These are phyloP conservation scores for Colletotrichum ledebouriae DNA, from an alignment of 2,329 filamentous ascomycete species.

Conservation along the genomic window DNA sequence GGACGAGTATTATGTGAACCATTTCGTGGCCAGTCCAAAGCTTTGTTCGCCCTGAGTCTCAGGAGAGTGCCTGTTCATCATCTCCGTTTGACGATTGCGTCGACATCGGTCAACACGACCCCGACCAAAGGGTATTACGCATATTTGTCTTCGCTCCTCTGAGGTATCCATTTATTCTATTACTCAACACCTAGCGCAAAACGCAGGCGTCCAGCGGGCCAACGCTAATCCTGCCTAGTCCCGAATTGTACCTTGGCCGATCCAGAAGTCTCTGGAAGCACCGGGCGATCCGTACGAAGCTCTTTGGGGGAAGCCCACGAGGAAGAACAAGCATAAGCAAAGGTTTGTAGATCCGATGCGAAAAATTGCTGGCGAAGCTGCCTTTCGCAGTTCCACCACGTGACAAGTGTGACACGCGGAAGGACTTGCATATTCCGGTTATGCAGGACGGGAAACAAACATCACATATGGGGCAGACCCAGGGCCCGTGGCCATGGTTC, in stretches of 20 bases:
- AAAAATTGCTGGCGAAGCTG: not conserved
- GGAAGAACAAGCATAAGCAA: not conserved
- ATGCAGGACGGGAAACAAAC: conserved; percentile 38
- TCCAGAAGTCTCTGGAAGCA: conserved; percentile 13
- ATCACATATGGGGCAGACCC: conserved; percentile 29
- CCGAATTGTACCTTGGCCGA: not conserved
- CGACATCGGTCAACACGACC: no score
- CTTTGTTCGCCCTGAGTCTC: conserved; percentile 3
- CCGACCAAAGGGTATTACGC: no score
- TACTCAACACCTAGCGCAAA: not conserved
- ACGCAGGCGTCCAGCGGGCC: conserved; percentile 3
- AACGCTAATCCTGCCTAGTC: conserved; percentile 3
- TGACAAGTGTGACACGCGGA: conserved; percentile 39
- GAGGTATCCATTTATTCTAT: not conserved
- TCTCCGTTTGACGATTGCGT: conserved; percentile 8
- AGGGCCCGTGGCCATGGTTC: conserved; percentile 28
- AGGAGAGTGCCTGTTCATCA: conserved; percentile 11
- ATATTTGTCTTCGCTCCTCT: not conserved
- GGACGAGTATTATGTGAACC: conserved; percentile 6
- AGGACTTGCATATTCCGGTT: conserved; percentile 35
- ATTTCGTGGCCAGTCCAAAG: not conserved
- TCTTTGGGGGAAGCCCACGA: not conserved
- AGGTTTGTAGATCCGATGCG: conserved; percentile 10
- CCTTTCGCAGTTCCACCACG: conserved; percentile 17
- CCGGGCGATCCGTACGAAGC: not conserved